These are phyloP conservation scores for Trametes coccinea DNA, from an alignment of 768 basidiomycete genomes.

Conservation along the genomic window DNA sequence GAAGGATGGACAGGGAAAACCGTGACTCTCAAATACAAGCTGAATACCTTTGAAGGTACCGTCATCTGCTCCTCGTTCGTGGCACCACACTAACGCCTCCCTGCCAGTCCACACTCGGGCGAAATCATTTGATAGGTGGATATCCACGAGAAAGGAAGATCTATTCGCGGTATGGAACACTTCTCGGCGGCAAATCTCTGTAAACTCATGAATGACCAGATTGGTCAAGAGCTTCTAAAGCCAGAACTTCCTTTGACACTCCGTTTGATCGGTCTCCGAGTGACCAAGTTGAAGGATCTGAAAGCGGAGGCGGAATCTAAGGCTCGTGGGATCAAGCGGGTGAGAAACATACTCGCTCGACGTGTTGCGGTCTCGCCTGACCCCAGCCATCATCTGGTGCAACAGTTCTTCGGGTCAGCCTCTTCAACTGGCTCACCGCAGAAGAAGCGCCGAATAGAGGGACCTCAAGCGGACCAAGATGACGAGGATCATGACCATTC, in stretches of 20 bases:
- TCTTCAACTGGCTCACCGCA: conserved; percentile 14
- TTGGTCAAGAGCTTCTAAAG: conserved; percentile 78
- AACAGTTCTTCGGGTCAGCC: conserved; percentile 61
- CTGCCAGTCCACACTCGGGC: conserved; percentile 75
- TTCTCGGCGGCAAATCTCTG: not conserved
- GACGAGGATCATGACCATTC: not conserved
- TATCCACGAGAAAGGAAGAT: conserved; percentile 77
- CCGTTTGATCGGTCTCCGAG: conserved; percentile 83
- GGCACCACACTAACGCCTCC: not conserved
- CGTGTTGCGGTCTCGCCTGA: not conserved
- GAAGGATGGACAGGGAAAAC: conserved; percentile 86
- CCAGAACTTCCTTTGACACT: conserved; percentile 79
- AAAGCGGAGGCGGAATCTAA: conserved; percentile 42
- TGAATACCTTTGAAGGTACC: conserved; percentile 82
- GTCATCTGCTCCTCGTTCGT: not conserved
- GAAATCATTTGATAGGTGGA: conserved; percentile 73
- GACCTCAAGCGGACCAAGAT: not conserved
- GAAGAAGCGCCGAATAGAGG: conserved; percentile 23
- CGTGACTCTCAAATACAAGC: conserved; percentile 90
- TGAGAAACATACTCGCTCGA: conserved; percentile 34
- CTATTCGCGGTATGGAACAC: conserved; percentile 60
- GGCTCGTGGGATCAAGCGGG: conserved; percentile 69
- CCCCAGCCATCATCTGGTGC: not conserved
- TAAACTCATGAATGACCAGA: conserved; percentile 38
- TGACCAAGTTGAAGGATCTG: conserved; percentile 89